Evolutionary conservation across 129 eudicot species (phyloP), one percentile per base, ranked within the genome.

Genomic region (Escallonia herrerae): DNA sequence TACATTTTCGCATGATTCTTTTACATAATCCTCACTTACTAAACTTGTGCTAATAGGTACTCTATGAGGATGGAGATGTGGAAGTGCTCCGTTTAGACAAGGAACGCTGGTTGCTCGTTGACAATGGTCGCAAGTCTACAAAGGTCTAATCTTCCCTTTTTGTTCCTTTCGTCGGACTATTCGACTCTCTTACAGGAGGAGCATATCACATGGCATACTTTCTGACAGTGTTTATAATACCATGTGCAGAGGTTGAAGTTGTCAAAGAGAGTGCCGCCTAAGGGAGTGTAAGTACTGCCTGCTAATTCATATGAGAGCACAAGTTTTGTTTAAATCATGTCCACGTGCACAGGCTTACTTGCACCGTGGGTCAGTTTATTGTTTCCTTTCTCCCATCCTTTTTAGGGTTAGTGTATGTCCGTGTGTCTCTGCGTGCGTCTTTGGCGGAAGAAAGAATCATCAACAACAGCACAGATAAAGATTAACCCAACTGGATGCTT

Each of bases 21-120:
- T 54, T 4, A 55, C 10, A 64, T 49, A 51, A 41, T 55, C 58
- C 45, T 71, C 47, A 42, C 62, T 55, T 43, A 62, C 65, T 7
- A 38, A 37, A 52, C 50, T 51, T 63, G 42, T 62, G 42, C 39
- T 38, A 67, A 75, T 22, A 91, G 98, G 82, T 93, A 42, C 71
- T 78, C 51, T 93, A 93, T 41, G 83, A 88, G 68, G 98, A 93
- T 66, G 96, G 95, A 62, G 98, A 93, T 60, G 83, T 88, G 10
- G 98, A 93, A 82, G 96, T 93, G 71, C 86, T 93, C 37, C 80
- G 73, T 63, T 73, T 93, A 37, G 98, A 77, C 55, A 93, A 77
- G 74, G 98, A 93, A 69, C 79, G 89, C 15, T 93, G 98, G 98
- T 89, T 88, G 74, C 74, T 79, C 44, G 60, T 86, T 74, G 84